Conservation (phyloP, 208 protist genomes). For the Herpetomonas tarakana region DNA sequence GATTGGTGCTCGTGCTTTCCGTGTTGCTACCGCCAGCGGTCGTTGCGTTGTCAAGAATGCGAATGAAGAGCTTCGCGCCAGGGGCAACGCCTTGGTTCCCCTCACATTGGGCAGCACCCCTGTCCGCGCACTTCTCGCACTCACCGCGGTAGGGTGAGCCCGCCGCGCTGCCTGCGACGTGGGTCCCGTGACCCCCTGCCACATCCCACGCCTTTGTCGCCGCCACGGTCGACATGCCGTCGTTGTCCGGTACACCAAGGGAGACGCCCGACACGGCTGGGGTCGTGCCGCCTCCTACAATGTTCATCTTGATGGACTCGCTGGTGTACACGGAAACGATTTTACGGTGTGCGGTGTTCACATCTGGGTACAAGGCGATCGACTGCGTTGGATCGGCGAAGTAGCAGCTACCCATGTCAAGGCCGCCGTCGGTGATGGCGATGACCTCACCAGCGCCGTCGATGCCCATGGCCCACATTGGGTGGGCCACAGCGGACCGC, state of each 20-base stretch:
- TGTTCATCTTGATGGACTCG: background rate
- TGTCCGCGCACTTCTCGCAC: background rate
- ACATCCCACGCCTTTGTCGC: slow-evolving; percentile 21
- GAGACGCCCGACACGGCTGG: background rate
- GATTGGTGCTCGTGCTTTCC: background rate
- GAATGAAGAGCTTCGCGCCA: slow-evolving; percentile 81
- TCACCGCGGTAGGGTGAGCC: slow-evolving; percentile 19
- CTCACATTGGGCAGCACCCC: background rate
- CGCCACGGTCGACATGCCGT: background rate
- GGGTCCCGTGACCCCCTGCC: slow-evolving; percentile 75
- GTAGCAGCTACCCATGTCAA: slow-evolving; percentile 86
- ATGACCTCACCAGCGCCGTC: slow-evolving; percentile 81
- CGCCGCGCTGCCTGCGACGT: slow-evolving; percentile 69
- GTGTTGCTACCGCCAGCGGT: background rate
- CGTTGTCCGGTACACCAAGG: background rate
- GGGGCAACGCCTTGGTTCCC: slow-evolving; percentile 77
- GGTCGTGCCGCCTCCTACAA: background rate
- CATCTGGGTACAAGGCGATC: slow-evolving; percentile 63
- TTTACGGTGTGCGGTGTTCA: slow-evolving; percentile 80
- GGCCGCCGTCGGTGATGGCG: slow-evolving; percentile 80
- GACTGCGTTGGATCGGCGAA: slow-evolving; percentile 57
- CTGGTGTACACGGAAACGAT: slow-evolving; percentile 66
- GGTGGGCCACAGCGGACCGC: background rate
- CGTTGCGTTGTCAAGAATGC: slow-evolving; percentile 32
- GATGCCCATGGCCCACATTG: slow-evolving; percentile 57